phyloP scores from a whole-genome alignment of 768 basidiomycete genomes.

The Boletus coccyginus region DNA sequence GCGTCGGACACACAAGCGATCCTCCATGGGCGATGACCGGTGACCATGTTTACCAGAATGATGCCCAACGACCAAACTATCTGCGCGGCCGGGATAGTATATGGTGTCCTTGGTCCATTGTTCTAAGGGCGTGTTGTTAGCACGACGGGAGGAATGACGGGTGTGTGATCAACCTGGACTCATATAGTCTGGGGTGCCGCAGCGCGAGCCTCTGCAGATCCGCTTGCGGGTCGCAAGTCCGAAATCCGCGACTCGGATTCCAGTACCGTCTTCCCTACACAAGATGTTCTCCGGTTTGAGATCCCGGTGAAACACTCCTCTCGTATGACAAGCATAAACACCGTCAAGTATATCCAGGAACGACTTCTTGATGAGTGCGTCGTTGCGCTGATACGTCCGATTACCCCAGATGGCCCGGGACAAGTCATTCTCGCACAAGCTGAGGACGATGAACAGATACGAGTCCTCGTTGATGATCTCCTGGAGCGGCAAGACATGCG shows the following conservation, averaged over 20 bases:
- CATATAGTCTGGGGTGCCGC: slow-evolving; percentile 66
- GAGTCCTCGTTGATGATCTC: slow-evolving; percentile 56
- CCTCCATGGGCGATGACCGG: slow-evolving; percentile 38
- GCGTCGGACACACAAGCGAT: slow-evolving; percentile 6
- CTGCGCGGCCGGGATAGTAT: slow-evolving; percentile 33
- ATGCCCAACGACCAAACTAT: slow-evolving; percentile 77
- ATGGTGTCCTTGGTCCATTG: slow-evolving; percentile 54
- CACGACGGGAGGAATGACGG: not conserved
- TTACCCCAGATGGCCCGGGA: slow-evolving; percentile 67
- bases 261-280: slow-evolving; percentile 48
- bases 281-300: slow-evolving; percentile 86
- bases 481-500: slow-evolving; percentile 69
- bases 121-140: slow-evolving; percentile 23
- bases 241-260: slow-evolving; percentile 73
- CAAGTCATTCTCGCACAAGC: slow-evolving; percentile 61
- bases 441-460: slow-evolving; percentile 67
- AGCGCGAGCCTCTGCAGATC: slow-evolving; percentile 49
- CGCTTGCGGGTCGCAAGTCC: slow-evolving; percentile 57
- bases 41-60: slow-evolving; percentile 80
- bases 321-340: slow-evolving; percentile 68
- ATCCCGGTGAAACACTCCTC: slow-evolving; percentile 79
- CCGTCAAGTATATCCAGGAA: slow-evolving; percentile 83
- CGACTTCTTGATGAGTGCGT: slow-evolving; percentile 57
- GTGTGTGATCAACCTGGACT: slow-evolving; percentile 53
- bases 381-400: slow-evolving; percentile 53